These are phyloP conservation scores for Microstegium vimineum DNA, from an alignment of 176 grass and related monocot species.

Conservation along the genomic window DNA sequence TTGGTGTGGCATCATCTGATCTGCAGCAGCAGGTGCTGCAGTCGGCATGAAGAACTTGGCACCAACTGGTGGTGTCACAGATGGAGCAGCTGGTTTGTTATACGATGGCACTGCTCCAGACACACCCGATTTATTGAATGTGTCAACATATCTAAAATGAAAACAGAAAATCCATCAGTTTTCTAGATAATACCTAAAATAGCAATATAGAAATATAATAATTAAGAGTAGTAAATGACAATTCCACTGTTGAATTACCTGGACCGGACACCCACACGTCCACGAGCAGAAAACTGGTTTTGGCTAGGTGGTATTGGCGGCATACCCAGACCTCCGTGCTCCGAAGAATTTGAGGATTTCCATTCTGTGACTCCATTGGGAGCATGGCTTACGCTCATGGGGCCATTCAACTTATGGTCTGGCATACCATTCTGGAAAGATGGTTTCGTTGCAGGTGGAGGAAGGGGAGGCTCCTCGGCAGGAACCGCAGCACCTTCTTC, in stretches of 20 bases:
- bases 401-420: conserved; percentile 61
- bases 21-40: conserved; percentile 22
- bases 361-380: conserved; percentile 39
- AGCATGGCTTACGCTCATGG: conserved; percentile 30
- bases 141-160: conserved; percentile 81
- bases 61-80: conserved; percentile 43
- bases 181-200: not conserved
- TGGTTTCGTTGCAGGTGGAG: conserved; percentile 72
- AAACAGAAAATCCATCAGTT: conserved; percentile 2
- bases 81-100: conserved; percentile 60
- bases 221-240: conserved; percentile 1
- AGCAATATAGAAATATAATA: conserved; percentile 17
- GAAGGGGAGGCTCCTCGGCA: conserved; percentile 58
- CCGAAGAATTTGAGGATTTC: conserved; percentile 36
- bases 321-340: conserved; percentile 55
- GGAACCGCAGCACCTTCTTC: conserved; percentile 83
- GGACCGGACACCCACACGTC: conserved; percentile 76
- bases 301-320: conserved; percentile 80
- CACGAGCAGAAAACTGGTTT: conserved; percentile 92
- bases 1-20: conserved; percentile 39
- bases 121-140: conserved; percentile 76
- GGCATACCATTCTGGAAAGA: conserved; percentile 66
- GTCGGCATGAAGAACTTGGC: conserved; percentile 83
- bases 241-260: conserved; percentile 39
- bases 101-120: conserved; percentile 44